Evolutionary conservation across 495 filamentous ascomycete genomes (phyloP).

Genomic region (Amphirosellinia nigrospora): DNA sequence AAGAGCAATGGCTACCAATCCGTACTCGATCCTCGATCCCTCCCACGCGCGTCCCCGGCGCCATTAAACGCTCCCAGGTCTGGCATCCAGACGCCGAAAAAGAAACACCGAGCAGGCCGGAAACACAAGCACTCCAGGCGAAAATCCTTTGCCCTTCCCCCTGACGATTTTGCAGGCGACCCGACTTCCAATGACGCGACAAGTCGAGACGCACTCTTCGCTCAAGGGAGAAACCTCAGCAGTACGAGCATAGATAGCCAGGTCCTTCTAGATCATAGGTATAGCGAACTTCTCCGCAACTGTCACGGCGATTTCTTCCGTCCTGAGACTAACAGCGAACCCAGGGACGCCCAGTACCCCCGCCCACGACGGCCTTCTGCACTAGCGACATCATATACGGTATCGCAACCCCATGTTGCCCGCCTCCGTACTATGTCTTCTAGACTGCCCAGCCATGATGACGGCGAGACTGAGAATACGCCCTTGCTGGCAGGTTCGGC

Average conservation of each 20-base stretch:
- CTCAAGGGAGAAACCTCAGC: constrained; percentile 66
- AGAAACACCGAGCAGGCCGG: constrained; percentile 52
- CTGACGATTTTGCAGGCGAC: constrained; percentile 51
- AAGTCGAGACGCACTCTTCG: constrained; percentile 60
- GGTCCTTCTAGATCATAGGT: constrained; percentile 82
- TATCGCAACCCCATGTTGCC: constrained; percentile 42
- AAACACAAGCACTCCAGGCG: constrained; percentile 67
- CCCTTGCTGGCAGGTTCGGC: constrained; percentile 57
- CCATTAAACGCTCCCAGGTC: constrained; percentile 31
- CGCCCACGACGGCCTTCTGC: constrained; percentile 68
- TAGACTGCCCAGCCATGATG: background rate
- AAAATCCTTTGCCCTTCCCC: constrained; percentile 65
- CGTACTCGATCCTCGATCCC: constrained; percentile 34
- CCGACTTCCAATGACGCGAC: constrained; percentile 41
- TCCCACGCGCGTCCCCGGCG: constrained; percentile 27
- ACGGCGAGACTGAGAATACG: constrained; percentile 58
- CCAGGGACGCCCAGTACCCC: constrained; percentile 72
- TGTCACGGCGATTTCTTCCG: background rate
- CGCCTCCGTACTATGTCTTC: constrained; percentile 40
- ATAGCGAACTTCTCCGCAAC: constrained; percentile 17
- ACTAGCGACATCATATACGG: constrained; percentile 45
- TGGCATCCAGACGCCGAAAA: constrained; percentile 35
- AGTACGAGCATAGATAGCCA: constrained; percentile 84
- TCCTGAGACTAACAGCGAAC: constrained; percentile 16
- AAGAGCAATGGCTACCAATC: constrained; percentile 38